Percentiles rank a stretch among this genome's conserved stretches.
phyloP scores from a whole-genome alignment of 139 green algal genomes.

The Cymbomonas tetramitiformis region DNA sequence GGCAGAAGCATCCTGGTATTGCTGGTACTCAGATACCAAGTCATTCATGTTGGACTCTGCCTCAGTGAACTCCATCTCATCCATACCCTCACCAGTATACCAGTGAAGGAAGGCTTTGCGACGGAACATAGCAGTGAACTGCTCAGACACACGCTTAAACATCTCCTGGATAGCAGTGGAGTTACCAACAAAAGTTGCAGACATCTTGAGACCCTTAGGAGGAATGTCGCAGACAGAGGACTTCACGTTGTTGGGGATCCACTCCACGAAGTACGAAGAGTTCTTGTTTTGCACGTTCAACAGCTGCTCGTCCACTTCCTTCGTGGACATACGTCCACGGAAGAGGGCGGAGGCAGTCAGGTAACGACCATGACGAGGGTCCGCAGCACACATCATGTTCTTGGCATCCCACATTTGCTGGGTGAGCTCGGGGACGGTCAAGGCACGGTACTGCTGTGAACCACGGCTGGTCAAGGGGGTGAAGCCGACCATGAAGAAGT shows the following conservation, averaged over 20 bases:
- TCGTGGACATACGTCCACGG: slow-evolving; percentile 89
- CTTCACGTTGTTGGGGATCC: slow-evolving; percentile 99
- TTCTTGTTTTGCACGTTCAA: slow-evolving; percentile 99
- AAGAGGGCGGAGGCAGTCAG: slow-evolving; percentile 93
- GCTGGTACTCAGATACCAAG: slow-evolving; percentile 32
- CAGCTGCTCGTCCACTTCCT: slow-evolving; percentile 98
- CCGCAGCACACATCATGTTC: slow-evolving; percentile 99
- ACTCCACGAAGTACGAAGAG: slow-evolving; percentile 95
- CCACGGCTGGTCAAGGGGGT: slow-evolving; percentile 84
- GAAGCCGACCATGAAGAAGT: slow-evolving; percentile 99
- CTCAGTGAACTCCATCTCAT: slow-evolving; percentile 99
- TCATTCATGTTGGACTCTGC: slow-evolving; percentile 47
- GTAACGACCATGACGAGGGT: slow-evolving; percentile 91
- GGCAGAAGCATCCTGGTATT: slow-evolving; percentile 31
- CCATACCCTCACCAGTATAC: slow-evolving; percentile 99
- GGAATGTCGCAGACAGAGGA: slow-evolving; percentile 89
- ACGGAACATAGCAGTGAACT: slow-evolving; percentile 99
- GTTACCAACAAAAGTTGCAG: slow-evolving; percentile 90
- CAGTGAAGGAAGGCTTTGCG: slow-evolving; percentile 99
- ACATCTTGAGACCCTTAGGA: slow-evolving; percentile 92
- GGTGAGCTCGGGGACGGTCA: slow-evolving; percentile 95
- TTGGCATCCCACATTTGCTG: slow-evolving; percentile 99
- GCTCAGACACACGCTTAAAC: slow-evolving; percentile 70
- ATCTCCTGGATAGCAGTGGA: slow-evolving; percentile 83
- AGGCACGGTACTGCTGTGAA: slow-evolving; percentile 80